A percentile compares a stretch with the other conserved stretches of the same genome.
These are phyloP conservation scores for Mycena albidolilacea DNA, from an alignment of 768 basidiomycete genomes.

Conservation along the genomic window DNA sequence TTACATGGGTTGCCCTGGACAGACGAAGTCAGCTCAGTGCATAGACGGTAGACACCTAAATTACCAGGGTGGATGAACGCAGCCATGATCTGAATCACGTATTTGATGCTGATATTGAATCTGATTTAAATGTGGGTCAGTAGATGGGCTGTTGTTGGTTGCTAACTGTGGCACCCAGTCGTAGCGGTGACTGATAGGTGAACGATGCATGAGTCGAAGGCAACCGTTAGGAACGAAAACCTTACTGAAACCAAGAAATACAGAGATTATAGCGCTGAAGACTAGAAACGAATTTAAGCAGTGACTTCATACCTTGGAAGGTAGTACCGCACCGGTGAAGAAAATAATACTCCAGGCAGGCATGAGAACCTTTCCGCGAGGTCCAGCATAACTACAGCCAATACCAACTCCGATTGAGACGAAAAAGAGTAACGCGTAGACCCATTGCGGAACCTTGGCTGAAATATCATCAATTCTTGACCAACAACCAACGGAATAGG, in stretches of 20 bases:
- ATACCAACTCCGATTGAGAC: constrained; percentile 64
- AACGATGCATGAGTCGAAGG: not conserved
- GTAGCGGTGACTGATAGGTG: constrained; percentile 54
- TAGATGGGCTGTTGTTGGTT: not conserved
- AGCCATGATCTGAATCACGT: constrained; percentile 66
- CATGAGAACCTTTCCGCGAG: constrained; percentile 58
- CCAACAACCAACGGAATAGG: too few species aligned
- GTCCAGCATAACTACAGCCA: constrained; percentile 58
- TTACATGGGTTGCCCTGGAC: constrained; percentile 62
- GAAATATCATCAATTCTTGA: too few species aligned
- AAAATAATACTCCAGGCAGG: constrained; percentile 70
- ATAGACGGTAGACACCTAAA: not conserved
- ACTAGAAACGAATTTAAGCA: constrained; percentile 27
- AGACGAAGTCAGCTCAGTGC: not conserved
- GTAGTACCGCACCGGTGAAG: constrained; percentile 55
- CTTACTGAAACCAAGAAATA: constrained; percentile 61
- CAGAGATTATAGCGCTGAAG: constrained; percentile 52
- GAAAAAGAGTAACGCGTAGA: too few species aligned
- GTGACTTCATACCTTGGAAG: constrained; percentile 9
- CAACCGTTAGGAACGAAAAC: not conserved
- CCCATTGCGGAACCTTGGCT: too few species aligned
- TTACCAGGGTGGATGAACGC: constrained; percentile 58
- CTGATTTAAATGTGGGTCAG: constrained; percentile 32
- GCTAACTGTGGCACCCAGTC: constrained; percentile 42
- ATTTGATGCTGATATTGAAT: constrained; percentile 64